Conservation (phyloP, 176 grass and related monocot genomes). For the Aegilops tauschii region DNA sequence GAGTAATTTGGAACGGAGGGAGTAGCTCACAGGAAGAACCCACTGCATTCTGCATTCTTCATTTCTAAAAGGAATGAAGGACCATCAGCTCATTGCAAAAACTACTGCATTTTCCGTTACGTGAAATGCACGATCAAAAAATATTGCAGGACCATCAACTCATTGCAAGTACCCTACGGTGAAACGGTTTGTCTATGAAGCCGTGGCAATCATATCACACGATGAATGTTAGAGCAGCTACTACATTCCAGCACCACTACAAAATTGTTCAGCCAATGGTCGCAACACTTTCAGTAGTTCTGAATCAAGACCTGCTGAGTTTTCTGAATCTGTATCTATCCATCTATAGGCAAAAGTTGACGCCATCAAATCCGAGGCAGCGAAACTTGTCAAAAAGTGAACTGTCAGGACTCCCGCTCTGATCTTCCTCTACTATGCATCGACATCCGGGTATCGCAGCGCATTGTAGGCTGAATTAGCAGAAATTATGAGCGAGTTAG, state of each 20-base stretch:
- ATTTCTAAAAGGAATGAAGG: not conserved
- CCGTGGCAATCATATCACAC: not conserved
- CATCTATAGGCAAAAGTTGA: not conserved
- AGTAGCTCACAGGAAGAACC: not conserved
- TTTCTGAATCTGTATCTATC: not conserved
- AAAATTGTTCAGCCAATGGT: not conserved
- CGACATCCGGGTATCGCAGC: not conserved
- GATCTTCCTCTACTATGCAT: not conserved
- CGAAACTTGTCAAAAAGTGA: not conserved
- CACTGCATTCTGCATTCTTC: not conserved
- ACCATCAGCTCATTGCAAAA: not conserved
- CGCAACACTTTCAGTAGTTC: not conserved
- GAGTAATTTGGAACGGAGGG: too few species aligned
- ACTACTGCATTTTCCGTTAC: too few species aligned
- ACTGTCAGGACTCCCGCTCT: not conserved
- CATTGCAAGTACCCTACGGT: not conserved
- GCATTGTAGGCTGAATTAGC: not conserved
- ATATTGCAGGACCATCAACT: not conserved
- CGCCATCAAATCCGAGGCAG: not conserved
- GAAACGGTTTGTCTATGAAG: not conserved
- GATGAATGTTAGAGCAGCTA: not conserved
- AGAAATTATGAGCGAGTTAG: not conserved
- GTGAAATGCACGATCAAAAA: not conserved
- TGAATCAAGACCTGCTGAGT: not conserved
- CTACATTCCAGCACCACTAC: not conserved